A percentile compares a stretch with the other conserved stretches of the same genome.
These are phyloP conservation scores for Flammula alnicola DNA, from an alignment of 1,284 basidiomycete genomes.

Conservation along the genomic window DNA sequence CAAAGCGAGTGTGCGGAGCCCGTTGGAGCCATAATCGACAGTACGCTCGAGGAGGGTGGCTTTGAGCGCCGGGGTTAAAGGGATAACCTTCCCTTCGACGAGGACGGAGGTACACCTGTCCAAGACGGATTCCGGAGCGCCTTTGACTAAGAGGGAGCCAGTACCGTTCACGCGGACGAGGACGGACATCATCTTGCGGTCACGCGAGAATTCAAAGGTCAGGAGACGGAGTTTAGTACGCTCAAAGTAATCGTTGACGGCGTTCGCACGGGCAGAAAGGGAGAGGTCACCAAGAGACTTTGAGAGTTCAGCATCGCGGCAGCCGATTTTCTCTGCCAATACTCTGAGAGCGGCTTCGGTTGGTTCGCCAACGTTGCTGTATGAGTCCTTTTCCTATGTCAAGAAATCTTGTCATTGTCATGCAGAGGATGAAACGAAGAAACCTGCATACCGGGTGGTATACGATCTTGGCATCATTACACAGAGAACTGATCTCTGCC, in stretches of 20 bases:
- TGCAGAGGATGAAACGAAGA: neutral
- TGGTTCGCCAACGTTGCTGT: conserved; percentile 92
- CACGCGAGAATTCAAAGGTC: conserved; percentile 97
- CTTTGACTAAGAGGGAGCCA: conserved; percentile 87
- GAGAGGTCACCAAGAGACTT: conserved; percentile 64
- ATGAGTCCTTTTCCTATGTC: conserved; percentile 75
- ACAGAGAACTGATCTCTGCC: conserved; percentile 89
- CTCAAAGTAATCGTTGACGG: conserved; percentile 85
- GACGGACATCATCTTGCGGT: conserved; percentile 99
- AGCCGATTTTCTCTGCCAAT: conserved; percentile 89
- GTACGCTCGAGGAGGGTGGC: conserved; percentile 69
- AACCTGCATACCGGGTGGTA: conserved; percentile 71
- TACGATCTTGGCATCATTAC: conserved; percentile 92
- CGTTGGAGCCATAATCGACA: conserved; percentile 76
- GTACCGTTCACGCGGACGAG: conserved; percentile 68
- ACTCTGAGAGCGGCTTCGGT: conserved; percentile 96
- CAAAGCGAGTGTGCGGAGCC: conserved; percentile 90
- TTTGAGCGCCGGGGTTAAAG: conserved; percentile 68
- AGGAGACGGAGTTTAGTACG: conserved; percentile 77
- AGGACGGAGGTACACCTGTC: conserved; percentile 84
- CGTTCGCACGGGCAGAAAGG: conserved; percentile 71
- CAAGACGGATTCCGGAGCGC: conserved; percentile 94
- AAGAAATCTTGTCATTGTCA: conserved; percentile 10
- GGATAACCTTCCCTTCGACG: conserved; percentile 67
- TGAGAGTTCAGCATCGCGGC: conserved; percentile 54